phyloP scores from a whole-genome alignment of 2,329 filamentous ascomycete genomes.

The Metarhizium humberi region DNA sequence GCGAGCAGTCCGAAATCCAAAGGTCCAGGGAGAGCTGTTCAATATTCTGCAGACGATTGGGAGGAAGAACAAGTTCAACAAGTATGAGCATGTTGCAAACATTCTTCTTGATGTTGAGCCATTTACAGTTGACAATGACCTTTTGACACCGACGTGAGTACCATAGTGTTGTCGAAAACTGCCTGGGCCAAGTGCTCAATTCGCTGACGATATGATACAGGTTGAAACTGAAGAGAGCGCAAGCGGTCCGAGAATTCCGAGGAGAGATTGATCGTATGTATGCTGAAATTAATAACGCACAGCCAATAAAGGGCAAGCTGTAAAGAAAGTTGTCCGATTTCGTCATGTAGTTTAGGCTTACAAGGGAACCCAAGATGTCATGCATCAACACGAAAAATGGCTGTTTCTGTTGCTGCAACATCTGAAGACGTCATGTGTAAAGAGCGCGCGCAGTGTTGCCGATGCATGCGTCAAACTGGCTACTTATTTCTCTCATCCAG shows the following conservation, averaged over 20 bases:
- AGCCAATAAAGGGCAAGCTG: background rate
- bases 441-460: too few species aligned
- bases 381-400: background rate
- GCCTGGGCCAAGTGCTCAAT: background rate
- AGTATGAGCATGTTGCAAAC: slow-evolving; percentile 74
- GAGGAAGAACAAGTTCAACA: slow-evolving; percentile 80
- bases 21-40: slow-evolving; percentile 65
- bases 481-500: too few species aligned
- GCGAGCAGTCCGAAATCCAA: slow-evolving; percentile 56
- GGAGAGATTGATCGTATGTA: slow-evolving; percentile 47
- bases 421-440: too few species aligned
- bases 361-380: background rate
- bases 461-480: too few species aligned
- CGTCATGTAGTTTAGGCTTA: background rate
- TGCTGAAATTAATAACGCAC: slow-evolving; percentile 35
- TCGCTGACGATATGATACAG: slow-evolving; percentile 20
- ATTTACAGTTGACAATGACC: slow-evolving; percentile 85
- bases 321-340: background rate
- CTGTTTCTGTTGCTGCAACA: background rate
- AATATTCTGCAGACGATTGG: slow-evolving; percentile 71
- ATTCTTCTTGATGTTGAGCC: slow-evolving; percentile 73
- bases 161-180: background rate
- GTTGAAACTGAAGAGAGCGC: slow-evolving; percentile 50
- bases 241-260: slow-evolving; percentile 41
- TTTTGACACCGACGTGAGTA: slow-evolving; percentile 78